Conservation (phyloP, 2,329 filamentous ascomycete genomes). For the Hortaea sp. region DNA sequence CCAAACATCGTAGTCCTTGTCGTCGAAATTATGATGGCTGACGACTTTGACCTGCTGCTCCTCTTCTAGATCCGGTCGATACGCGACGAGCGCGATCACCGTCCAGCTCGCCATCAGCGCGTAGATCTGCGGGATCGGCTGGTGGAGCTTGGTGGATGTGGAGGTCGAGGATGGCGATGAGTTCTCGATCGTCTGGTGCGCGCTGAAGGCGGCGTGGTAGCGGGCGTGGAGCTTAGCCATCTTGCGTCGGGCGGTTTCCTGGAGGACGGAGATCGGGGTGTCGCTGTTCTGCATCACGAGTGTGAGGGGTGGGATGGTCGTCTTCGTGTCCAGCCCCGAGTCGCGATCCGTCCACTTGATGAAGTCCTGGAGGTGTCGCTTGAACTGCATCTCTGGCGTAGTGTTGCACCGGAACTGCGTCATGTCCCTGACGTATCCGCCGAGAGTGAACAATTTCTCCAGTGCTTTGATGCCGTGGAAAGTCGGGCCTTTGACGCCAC, state of each 20-base stretch:
- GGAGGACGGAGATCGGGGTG: slow-evolving; percentile 30
- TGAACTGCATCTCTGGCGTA: slow-evolving; percentile 14
- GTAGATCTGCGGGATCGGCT: slow-evolving; percentile 40
- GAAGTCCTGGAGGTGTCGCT: slow-evolving; percentile 31
- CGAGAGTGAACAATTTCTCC: slow-evolving; percentile 39
- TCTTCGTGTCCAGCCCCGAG: slow-evolving; percentile 28
- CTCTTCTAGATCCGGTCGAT: slow-evolving; percentile 31
- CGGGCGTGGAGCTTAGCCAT: slow-evolving; percentile 33
- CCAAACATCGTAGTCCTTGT: slow-evolving; percentile 49
- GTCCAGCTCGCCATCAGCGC: slow-evolving; percentile 45
- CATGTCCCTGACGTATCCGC: slow-evolving; percentile 42
- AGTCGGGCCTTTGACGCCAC: slow-evolving; percentile 29
- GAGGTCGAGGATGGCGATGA: slow-evolving; percentile 7
- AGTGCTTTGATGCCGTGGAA: slow-evolving; percentile 45
- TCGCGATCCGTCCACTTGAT: slow-evolving; percentile 46
- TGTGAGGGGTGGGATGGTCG: slow-evolving; percentile 33
- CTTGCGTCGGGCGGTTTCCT: slow-evolving; percentile 34
- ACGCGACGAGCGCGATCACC: slow-evolving; percentile 43
- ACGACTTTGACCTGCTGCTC: slow-evolving; percentile 24
- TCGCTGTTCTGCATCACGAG: slow-evolving; percentile 32
- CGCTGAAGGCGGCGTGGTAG: slow-evolving; percentile 31
- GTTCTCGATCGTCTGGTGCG: slow-evolving; percentile 17
- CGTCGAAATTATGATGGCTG: slow-evolving; percentile 44
- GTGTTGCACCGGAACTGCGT: slow-evolving; percentile 20
- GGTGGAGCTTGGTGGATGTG: slow-evolving; percentile 7